Evolutionary conservation across 768 basidiomycete genomes (phyloP).

Genomic region (Epithele typhae): DNA sequence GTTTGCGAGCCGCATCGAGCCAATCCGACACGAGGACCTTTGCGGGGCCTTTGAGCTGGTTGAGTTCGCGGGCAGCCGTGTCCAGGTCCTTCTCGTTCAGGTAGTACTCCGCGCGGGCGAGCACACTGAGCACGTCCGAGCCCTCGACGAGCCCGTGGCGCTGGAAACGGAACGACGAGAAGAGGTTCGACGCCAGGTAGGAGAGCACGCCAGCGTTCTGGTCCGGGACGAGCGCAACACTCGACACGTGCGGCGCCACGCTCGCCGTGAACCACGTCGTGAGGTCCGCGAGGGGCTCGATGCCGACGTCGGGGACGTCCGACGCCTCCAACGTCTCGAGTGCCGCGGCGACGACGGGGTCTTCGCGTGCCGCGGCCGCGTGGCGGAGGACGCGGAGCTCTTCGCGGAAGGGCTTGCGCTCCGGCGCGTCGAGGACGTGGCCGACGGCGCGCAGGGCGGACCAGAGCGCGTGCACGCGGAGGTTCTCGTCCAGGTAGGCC

Average conservation of each 20-base stretch:
- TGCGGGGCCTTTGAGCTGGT: constrained; percentile 81
- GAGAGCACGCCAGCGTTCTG: constrained; percentile 84
- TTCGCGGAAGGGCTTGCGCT: constrained; percentile 81
- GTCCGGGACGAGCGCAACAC: constrained; percentile 92
- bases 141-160: constrained; percentile 77
- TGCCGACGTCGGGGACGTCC: constrained; percentile 72
- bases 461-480: constrained; percentile 89
- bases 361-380: constrained; percentile 66
- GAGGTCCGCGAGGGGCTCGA: constrained; percentile 88
- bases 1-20: constrained; percentile 82
- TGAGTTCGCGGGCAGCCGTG: constrained; percentile 83
- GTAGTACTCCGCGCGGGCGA: constrained; percentile 86
- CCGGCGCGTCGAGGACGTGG: constrained; percentile 56
- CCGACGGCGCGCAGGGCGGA: constrained; percentile 82
- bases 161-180: constrained; percentile 76
- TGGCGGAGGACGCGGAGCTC: constrained; percentile 83
- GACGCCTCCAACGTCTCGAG: constrained; percentile 66
- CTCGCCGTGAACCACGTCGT: constrained; percentile 85
- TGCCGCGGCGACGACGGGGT: constrained; percentile 58
- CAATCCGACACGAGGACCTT: constrained; percentile 77
- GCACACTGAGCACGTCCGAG: constrained; percentile 77
- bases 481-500: constrained; percentile 86
- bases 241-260: constrained; percentile 78
- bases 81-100: constrained; percentile 93
- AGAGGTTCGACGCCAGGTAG: constrained; percentile 74